Evolutionary conservation across 345 rosid genomes (phyloP), one percentile per base, ranked within the genome.

Genomic region (Clarkia xantiana): DNA sequence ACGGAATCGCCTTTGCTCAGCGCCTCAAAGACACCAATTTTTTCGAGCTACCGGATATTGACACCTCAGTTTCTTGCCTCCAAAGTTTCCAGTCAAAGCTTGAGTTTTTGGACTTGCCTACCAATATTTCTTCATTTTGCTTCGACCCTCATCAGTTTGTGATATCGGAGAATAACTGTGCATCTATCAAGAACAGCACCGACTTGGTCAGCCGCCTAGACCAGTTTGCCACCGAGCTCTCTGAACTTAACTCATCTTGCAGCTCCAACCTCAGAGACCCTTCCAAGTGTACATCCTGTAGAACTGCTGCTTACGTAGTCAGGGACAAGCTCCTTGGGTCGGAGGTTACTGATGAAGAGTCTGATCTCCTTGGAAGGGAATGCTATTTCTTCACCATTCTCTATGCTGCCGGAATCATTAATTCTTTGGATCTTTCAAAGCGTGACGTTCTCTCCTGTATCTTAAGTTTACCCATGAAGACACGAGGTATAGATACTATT

Each of bases 321-420:
- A 81, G 73, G 48, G 17, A 51, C 1, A 19, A 43, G 47, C 55
- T 90, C 61, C 3, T 66, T 3, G 9, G n/a, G n/a, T n/a, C n/a
- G n/a, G n/a, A 12, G 11, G 20, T 79, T 8, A 80, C 78, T 41
- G 84, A 86, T 49, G 75, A 79, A 52, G 56, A n/a, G 49, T 56
- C 75, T 47, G 6, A 23, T 23, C 6, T 6, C 29, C 74, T 73
- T 40, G 55, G 69, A 23, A 39, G 14, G 0, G 43, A 58, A 13
- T 86, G 98, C 62, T 83, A 79, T 45, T 58, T 77, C 63, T 81
- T 71, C 55, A 53, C 71, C n/a, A 52, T 83, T 65, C 71, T 84
- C 47, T 86, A 91, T 55, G 93, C 93, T 55, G 96, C 87, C 67
- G 96, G 85, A 16, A 62, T 91, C 3, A 78, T 57, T 19, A 86